Conservation (phyloP, 306 rosid genomes). For the Corylus americana region DNA sequence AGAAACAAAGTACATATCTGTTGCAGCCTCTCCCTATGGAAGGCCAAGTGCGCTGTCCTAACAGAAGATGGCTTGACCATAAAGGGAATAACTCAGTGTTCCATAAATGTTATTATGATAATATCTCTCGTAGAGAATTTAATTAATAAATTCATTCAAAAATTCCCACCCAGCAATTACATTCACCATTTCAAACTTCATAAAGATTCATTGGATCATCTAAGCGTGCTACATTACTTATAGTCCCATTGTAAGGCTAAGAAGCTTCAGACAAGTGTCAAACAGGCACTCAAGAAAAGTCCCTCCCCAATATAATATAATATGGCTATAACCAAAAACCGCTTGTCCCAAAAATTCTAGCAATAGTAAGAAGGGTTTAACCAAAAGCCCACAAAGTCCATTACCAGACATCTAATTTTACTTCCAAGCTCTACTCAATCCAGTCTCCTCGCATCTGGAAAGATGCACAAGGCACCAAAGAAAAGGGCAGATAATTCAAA, state of each 20-base stretch:
- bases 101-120: neutral
- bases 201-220: neutral
- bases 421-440: neutral
- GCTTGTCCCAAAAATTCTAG: neutral
- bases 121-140: neutral
- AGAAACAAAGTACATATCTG: constrained; percentile 21
- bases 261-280: neutral
- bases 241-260: neutral
- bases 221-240: neutral
- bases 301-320: neutral
- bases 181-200: neutral
- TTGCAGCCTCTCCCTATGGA: constrained; percentile 3
- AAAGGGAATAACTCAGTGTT: neutral
- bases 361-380: neutral
- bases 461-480: neutral
- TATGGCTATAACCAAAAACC: neutral
- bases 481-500: neutral
- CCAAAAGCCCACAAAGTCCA: neutral
- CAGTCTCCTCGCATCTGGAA: neutral
- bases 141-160: neutral
- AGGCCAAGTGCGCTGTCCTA: neutral
- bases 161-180: neutral
- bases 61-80: neutral
- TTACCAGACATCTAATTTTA: neutral
- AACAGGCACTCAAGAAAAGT: neutral